Conservation (phyloP, 2,329 filamentous ascomycete species). For the Talaromyces sp. region DNA sequence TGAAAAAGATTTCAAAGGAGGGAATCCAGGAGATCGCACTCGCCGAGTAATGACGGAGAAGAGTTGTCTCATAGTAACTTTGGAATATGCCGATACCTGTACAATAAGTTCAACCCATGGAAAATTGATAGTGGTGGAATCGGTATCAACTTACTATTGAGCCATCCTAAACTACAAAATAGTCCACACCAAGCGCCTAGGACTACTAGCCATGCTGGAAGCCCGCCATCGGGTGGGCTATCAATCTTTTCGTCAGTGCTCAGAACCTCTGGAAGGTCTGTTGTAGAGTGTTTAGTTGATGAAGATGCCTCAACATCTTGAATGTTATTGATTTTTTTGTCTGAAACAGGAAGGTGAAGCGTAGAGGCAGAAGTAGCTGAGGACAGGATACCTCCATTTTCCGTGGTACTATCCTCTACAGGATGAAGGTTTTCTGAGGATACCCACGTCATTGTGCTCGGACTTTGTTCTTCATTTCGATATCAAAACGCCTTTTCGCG, state of each 20-base stretch:
- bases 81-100: conserved; percentile 51
- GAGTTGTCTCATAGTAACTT: conserved; percentile 48
- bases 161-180: conserved; percentile 19
- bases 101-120: not conserved
- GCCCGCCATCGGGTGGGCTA: conserved; percentile 8
- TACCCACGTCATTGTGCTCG: not conserved
- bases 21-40: conserved; percentile 54
- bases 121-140: not conserved
- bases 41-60: conserved; percentile 41
- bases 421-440: conserved; percentile 4
- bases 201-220: conserved; percentile 16
- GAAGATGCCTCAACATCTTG: not conserved
- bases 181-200: conserved; percentile 16
- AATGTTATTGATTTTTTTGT: conserved; percentile 5
- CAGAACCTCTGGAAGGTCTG: conserved; percentile 6
- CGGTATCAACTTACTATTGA: conserved; percentile 11
- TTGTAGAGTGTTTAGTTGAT: conserved; percentile 1
- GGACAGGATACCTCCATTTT: conserved; percentile 2
- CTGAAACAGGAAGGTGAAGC: conserved; percentile 6
- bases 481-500: not conserved
- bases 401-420: not conserved
- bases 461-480: not conserved
- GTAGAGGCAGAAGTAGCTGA: not conserved
- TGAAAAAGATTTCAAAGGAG: conserved; percentile 50
- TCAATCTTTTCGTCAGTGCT: not conserved